Evolutionary conservation across 2,329 filamentous ascomycete species (phyloP).

Genomic region (Chaetomiaceae sp.): DNA sequence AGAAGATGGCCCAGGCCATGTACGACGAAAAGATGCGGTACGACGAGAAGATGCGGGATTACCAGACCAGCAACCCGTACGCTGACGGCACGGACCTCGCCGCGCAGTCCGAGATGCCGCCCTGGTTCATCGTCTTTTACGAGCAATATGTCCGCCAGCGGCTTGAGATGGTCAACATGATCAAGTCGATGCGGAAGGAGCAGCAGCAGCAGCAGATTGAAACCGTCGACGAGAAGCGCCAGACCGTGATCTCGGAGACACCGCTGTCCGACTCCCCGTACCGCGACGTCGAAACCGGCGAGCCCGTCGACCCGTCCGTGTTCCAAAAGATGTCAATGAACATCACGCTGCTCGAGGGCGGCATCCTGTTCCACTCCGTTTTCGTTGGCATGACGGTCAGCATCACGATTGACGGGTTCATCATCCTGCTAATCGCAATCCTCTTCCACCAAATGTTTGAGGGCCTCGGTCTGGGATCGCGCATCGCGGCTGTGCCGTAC

Average conservation of each 20-base stretch:
- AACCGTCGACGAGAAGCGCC: constrained; percentile 20
- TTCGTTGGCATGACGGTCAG: constrained; percentile 71
- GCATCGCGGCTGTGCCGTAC: constrained; percentile 64
- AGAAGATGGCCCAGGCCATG: constrained; percentile 38
- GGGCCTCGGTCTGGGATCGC: constrained; percentile 65
- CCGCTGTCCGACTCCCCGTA: constrained; percentile 33
- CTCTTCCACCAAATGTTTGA: constrained; percentile 68
- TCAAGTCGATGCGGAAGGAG: constrained; percentile 33
- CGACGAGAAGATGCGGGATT: constrained; percentile 34
- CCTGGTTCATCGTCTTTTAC: constrained; percentile 61
- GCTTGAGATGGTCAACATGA: constrained; percentile 53
- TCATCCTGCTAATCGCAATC: constrained; percentile 64
- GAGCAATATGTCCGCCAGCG: constrained; percentile 59
- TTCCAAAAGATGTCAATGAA: constrained; percentile 65
- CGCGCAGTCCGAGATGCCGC: constrained; percentile 47
- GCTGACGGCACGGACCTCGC: constrained; percentile 26
- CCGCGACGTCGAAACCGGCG: constrained; percentile 41
- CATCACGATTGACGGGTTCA: constrained; percentile 63
- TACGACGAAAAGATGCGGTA: constrained; percentile 38
- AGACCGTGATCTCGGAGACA: not conserved
- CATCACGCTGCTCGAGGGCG: constrained; percentile 70
- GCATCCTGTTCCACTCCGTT: constrained; percentile 74
- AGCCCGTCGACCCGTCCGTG: constrained; percentile 40
- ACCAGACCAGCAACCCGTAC: constrained; percentile 19
- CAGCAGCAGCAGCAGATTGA: constrained; percentile 26